These are phyloP conservation scores for Huntiella savannae DNA, from an alignment of 2,329 filamentous ascomycete species.

Conservation along the genomic window DNA sequence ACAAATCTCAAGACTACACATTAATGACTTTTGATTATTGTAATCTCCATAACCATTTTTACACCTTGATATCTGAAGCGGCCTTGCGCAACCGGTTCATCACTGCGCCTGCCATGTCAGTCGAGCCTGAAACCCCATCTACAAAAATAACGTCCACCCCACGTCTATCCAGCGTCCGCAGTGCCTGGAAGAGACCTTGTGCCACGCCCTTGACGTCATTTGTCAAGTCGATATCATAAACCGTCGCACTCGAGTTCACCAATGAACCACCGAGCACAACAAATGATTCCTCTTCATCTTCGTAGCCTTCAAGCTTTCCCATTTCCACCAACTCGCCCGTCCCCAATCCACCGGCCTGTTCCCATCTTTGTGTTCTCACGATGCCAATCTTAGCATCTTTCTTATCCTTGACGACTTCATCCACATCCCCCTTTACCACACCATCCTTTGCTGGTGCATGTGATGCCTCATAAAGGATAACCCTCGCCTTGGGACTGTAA, in stretches of 20 bases:
- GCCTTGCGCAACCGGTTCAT: constrained; percentile 73
- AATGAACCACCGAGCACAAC: constrained; percentile 22
- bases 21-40: neutral
- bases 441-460: constrained; percentile 20
- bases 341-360: constrained; percentile 22
- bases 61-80: constrained; percentile 39
- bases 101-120: constrained; percentile 68
- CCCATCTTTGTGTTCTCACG: constrained; percentile 37
- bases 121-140: constrained; percentile 65
- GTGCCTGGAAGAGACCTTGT: constrained; percentile 67
- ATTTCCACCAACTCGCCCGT: constrained; percentile 17
- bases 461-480: constrained; percentile 58
- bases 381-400: constrained; percentile 24
- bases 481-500: constrained; percentile 77
- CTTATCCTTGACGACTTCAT: constrained; percentile 14
- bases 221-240: constrained; percentile 59
- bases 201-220: constrained; percentile 55
- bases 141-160: constrained; percentile 73
- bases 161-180: constrained; percentile 66
- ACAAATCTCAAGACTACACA: neutral
- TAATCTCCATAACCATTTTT: neutral
- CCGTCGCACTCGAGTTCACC: constrained; percentile 20
- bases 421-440: constrained; percentile 20
- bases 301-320: constrained; percentile 15
- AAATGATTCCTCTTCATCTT: constrained; percentile 17